Evolutionary conservation across 257 asterid genomes (phyloP), one percentile per base, ranked within the genome.

Genomic region (Nicotiana attenuata): DNA sequence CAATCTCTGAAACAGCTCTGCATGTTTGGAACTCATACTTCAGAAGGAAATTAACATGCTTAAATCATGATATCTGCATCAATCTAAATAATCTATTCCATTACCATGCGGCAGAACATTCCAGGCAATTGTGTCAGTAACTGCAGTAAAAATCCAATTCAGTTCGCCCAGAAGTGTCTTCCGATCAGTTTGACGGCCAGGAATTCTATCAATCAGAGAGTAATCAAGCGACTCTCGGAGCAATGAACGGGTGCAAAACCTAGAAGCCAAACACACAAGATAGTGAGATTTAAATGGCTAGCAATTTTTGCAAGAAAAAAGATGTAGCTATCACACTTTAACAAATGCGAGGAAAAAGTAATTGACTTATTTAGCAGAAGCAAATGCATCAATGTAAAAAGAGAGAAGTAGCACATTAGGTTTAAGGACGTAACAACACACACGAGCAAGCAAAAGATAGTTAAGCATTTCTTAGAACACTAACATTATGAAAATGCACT

Each of bases 61-160:
- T 45, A 78, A 33, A 24, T 20, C n/a, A 10, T 50, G 60, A 50
- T 56, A 24, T 50, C 63, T 47, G 59, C 24, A 47, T 71, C 79
- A 47, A 73, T 73, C 45, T n/a, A 73, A 82, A 61, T 33, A 67
- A 69, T 29, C 53, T 84, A 68, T 82, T 53, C 31, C 79, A 82
- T 89, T 96, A 96, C 99, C 99, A 87, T 93, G 98, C 5, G 99
- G 97, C 53, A 96, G 98, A 83, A 96, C 98, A 89, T 94, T 96
- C 99, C 99, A 96, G 86, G 99, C 99, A 80, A 96, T 96, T 83
- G 98, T 96, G 90, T 94, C 98, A 41, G 99, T 96, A 38, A 96
- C 97, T 77, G 99, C 99, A 33, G 98, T 96, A 92, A 96, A 96
- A 82, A 94, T 96, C 99, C 99, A 96, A 89, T 96, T 96, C 93